These are phyloP conservation scores for Arthrobotrys sphaeroides DNA, from an alignment of 2,329 filamentous ascomycete species.

Conservation along the genomic window DNA sequence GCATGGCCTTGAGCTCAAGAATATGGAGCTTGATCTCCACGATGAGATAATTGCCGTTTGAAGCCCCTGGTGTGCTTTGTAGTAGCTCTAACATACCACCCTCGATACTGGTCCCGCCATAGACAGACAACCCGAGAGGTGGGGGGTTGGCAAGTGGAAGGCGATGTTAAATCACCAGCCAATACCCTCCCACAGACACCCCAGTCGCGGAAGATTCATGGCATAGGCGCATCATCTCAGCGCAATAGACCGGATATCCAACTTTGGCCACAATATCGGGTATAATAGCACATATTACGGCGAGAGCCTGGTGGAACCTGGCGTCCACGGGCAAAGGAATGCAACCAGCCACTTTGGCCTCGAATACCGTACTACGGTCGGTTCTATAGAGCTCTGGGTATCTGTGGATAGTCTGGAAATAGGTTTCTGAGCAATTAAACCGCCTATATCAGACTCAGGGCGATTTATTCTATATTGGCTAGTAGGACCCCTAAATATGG, in stretches of 20 bases:
- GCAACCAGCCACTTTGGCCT: neutral
- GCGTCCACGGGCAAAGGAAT: neutral
- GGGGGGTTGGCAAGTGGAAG: neutral
- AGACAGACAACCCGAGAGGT: neutral
- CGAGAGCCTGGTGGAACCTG: neutral
- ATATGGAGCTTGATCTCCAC: neutral
- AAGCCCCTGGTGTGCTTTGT: neutral
- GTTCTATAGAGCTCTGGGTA: neutral
- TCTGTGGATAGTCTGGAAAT: neutral
- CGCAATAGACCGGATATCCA: neutral
- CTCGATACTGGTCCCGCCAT: neutral
- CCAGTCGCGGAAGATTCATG: neutral
- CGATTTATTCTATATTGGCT: neutral
- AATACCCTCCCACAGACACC: neutral
- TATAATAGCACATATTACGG: neutral
- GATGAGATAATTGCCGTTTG: neutral
- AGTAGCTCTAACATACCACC: too few relatives aligned
- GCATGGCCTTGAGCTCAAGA: neutral
- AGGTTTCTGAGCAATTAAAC: neutral
- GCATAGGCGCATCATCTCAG: neutral
- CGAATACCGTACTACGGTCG: neutral
- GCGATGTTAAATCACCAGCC: neutral
- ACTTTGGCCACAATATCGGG: neutral
- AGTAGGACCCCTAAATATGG: neutral
- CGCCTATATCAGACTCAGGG: neutral